phyloP scores from a whole-genome alignment of 768 basidiomycete genomes.

The Rhodosporidiobolus odoratus region DNA sequence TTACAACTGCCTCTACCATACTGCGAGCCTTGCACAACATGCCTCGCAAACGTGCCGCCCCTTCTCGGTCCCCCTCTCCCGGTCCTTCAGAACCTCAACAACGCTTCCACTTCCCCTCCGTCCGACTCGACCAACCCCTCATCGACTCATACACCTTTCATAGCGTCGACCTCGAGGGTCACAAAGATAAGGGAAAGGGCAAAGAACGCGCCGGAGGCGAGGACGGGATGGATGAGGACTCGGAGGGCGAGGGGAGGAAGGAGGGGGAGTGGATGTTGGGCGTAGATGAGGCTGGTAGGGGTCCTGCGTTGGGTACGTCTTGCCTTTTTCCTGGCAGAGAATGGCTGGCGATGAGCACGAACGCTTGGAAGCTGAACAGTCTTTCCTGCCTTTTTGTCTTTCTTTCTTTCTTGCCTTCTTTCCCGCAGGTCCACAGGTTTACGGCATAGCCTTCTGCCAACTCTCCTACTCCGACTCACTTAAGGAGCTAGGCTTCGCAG shows the following conservation, averaged over 20 bases:
- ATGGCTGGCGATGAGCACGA: neutral
- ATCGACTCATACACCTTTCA: constrained; percentile 43
- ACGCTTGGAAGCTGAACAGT: neutral
- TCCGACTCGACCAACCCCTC: constrained; percentile 27
- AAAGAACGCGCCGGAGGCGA: constrained; percentile 1
- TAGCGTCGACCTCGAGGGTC: constrained; percentile 26
- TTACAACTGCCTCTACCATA: no score
- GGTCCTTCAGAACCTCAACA: neutral
- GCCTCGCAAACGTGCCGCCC: constrained; percentile 11
- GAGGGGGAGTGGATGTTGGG: constrained; percentile 70
- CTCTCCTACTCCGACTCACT: constrained; percentile 66
- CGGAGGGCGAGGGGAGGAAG: neutral
- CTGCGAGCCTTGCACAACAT: no score
- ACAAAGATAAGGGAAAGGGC: neutral
- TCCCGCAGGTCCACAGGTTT: constrained; percentile 67
- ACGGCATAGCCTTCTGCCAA: constrained; percentile 91
- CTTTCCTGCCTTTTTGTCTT: neutral
- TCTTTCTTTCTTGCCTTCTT: neutral
- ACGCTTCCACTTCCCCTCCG: constrained; percentile 31
- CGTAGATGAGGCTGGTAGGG: constrained; percentile 97
- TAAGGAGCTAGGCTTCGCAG: constrained; percentile 81
- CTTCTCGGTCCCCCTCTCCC: neutral
- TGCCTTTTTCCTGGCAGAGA: neutral
- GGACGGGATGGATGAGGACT: constrained; percentile 51
- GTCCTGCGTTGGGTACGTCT: constrained; percentile 73